Percentiles rank a stretch among this genome's conserved stretches.
Evolutionary conservation across 2,329 filamentous ascomycete species (phyloP).

Genomic region (Xylaria multiplex): DNA sequence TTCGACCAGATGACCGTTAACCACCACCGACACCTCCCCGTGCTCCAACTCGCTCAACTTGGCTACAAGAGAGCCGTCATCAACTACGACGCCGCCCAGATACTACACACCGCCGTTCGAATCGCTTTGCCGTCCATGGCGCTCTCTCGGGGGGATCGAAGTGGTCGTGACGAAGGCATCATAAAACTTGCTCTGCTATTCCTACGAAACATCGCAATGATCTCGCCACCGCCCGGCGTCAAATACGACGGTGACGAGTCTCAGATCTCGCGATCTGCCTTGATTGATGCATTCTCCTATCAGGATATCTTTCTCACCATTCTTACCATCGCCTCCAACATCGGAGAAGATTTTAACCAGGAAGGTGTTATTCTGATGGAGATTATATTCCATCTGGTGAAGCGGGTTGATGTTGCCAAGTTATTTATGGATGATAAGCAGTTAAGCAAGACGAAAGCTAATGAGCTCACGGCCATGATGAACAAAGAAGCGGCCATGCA

Average conservation of each 20-base stretch:
- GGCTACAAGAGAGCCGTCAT: slow-evolving; percentile 90
- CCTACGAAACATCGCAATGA: slow-evolving; percentile 87
- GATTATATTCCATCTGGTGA: slow-evolving; percentile 90
- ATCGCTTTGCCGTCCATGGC: slow-evolving; percentile 89
- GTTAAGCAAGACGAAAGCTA: slow-evolving; percentile 72
- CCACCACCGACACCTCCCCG: slow-evolving; percentile 90
- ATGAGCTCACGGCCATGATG: slow-evolving; percentile 79
- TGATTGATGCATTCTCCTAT: slow-evolving; percentile 87
- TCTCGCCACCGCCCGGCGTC: slow-evolving; percentile 76
- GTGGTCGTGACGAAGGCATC: slow-evolving; percentile 85
- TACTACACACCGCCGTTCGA: slow-evolving; percentile 83
- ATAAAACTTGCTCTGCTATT: slow-evolving; percentile 92
- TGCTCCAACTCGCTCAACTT: slow-evolving; percentile 86
- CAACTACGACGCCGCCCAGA: slow-evolving; percentile 79
- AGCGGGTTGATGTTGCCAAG: slow-evolving; percentile 84
- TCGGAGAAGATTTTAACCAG: slow-evolving; percentile 90
- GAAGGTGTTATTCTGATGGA: slow-evolving; percentile 93
- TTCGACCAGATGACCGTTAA: slow-evolving; percentile 87
- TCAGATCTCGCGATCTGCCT: slow-evolving; percentile 86
- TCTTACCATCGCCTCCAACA: slow-evolving; percentile 88
- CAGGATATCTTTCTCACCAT: slow-evolving; percentile 91
- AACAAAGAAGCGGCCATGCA: slow-evolving; percentile 87
- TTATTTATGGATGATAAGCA: slow-evolving; percentile 86
- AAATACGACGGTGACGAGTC: slow-evolving; percentile 88
- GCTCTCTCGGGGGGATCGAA: slow-evolving; percentile 77